Conservation (phyloP, 106 monocot genomes). For the Iris macrosiphon region DNA sequence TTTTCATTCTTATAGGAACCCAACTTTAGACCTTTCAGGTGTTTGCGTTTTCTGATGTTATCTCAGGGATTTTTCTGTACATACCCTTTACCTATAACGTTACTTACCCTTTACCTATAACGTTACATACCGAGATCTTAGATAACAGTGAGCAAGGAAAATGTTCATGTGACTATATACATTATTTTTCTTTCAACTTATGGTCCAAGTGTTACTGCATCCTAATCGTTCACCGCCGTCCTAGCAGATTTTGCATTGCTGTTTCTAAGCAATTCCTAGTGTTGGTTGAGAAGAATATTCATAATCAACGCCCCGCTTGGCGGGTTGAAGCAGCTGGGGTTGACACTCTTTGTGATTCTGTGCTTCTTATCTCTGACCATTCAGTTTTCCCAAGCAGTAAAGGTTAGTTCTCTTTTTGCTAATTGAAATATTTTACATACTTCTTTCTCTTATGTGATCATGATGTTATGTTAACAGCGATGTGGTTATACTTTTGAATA, state of each 20-base stretch:
- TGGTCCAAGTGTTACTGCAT: too few relatives aligned
- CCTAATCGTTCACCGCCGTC: too few relatives aligned
- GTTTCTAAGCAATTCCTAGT: conserved; percentile 64
- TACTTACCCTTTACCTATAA: neutral
- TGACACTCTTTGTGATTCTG: conserved; percentile 38
- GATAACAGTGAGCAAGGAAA: neutral
- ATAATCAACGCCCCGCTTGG: conserved; percentile 52
- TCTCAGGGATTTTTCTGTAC: too few relatives aligned
- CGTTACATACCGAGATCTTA: neutral
- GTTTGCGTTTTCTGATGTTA: too few relatives aligned
- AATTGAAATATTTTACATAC: neutral
- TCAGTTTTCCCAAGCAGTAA: conserved; percentile 54
- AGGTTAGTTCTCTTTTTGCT: conserved; percentile 5
- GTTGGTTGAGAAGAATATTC: conserved; percentile 35
- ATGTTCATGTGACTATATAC: neutral
- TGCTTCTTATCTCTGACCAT: conserved; percentile 79
- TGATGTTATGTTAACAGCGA: too few relatives aligned
- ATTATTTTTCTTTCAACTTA: conserved; percentile 5
- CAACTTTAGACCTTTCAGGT: too few relatives aligned
- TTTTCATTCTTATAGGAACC: too few relatives aligned
- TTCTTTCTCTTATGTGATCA: too few relatives aligned
- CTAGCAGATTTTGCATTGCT: conserved; percentile 44
- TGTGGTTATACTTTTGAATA: too few relatives aligned
- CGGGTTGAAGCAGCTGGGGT: conserved; percentile 61
- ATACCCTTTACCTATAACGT: too few relatives aligned